phyloP scores from a whole-genome alignment of 371 early-diverging fungal genomes.

The Mucor mucedo region DNA sequence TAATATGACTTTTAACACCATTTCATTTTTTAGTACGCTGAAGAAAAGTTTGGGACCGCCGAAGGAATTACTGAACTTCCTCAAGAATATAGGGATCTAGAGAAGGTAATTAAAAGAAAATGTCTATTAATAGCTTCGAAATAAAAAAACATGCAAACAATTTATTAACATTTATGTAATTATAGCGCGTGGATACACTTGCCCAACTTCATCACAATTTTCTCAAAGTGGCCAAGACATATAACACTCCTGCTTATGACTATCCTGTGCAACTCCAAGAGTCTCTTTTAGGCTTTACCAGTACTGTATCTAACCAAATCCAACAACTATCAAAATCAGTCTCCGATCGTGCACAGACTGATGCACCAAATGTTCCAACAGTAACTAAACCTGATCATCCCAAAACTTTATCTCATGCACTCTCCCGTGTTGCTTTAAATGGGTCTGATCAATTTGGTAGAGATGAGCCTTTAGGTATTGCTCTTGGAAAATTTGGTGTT shows the following conservation, averaged over 20 bases:
- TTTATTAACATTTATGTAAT: background rate
- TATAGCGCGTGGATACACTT: constrained; percentile 69
- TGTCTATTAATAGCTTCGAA: background rate
- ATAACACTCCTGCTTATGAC: constrained; percentile 73
- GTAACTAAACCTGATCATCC: constrained; percentile 40
- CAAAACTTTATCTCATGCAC: constrained; percentile 74
- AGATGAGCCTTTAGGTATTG: constrained; percentile 82
- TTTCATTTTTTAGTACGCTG: constrained; percentile 69
- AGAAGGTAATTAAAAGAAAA: constrained; percentile 54
- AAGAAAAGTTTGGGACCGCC: constrained; percentile 84
- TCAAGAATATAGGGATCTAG: constrained; percentile 85
- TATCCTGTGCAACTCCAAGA: constrained; percentile 81
- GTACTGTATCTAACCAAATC: constrained; percentile 65
- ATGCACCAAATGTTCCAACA: background rate
- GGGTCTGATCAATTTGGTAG: constrained; percentile 70
- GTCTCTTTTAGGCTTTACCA: constrained; percentile 69
- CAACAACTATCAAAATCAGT: constrained; percentile 61
- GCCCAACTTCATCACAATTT: constrained; percentile 70
- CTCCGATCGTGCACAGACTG: constrained; percentile 51
- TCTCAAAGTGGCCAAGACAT: constrained; percentile 76
- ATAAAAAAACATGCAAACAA: background rate
- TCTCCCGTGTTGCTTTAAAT: constrained; percentile 71
- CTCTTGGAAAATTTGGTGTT: constrained; percentile 81
- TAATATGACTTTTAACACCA: background rate
- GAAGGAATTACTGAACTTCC: constrained; percentile 90